A percentile compares a stretch with the other conserved stretches of the same genome.
phyloP scores from a whole-genome alignment of 2,329 filamentous ascomycete genomes.

The Nemania diffusa region DNA sequence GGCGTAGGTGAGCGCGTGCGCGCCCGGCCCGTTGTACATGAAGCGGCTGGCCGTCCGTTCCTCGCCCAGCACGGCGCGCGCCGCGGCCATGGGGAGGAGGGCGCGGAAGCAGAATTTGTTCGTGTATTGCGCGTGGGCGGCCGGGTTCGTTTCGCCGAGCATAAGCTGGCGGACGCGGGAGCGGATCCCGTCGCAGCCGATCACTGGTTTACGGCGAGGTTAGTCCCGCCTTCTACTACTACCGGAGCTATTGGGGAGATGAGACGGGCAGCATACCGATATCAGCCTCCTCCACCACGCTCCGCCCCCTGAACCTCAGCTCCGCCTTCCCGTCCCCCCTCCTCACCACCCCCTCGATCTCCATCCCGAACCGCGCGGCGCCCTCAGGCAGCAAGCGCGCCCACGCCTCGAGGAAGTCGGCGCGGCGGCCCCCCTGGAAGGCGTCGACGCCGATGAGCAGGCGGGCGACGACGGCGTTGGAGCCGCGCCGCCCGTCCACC shows the following conservation, averaged over 20 bases:
- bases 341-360: slow-evolving; percentile 47
- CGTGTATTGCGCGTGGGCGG: slow-evolving; percentile 61
- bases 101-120: slow-evolving; percentile 71
- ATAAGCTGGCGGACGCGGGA: slow-evolving; percentile 63
- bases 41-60: slow-evolving; percentile 60
- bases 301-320: slow-evolving; percentile 50
- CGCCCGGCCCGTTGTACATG: slow-evolving; percentile 67
- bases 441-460: slow-evolving; percentile 54
- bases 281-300: slow-evolving; percentile 46
- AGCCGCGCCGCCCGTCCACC: slow-evolving; percentile 52
- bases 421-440: slow-evolving; percentile 56
- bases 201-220: slow-evolving; percentile 49
- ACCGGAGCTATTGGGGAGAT: background rate
- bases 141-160: slow-evolving; percentile 58
- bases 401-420: slow-evolving; percentile 55
- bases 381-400: slow-evolving; percentile 46
- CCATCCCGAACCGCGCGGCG: slow-evolving; percentile 50
- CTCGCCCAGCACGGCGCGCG: slow-evolving; percentile 59
- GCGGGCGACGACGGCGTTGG: slow-evolving; percentile 48
- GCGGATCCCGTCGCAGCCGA: slow-evolving; percentile 74
- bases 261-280: slow-evolving; percentile 37
- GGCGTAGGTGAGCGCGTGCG: slow-evolving; percentile 70
- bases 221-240: background rate
- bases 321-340: slow-evolving; percentile 38
- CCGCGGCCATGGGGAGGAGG: slow-evolving; percentile 68